A percentile compares a stretch with the other conserved stretches of the same genome.
These are phyloP conservation scores for Gloeophyllum trabeum DNA, from an alignment of 768 basidiomycete genomes.

Conservation along the genomic window DNA sequence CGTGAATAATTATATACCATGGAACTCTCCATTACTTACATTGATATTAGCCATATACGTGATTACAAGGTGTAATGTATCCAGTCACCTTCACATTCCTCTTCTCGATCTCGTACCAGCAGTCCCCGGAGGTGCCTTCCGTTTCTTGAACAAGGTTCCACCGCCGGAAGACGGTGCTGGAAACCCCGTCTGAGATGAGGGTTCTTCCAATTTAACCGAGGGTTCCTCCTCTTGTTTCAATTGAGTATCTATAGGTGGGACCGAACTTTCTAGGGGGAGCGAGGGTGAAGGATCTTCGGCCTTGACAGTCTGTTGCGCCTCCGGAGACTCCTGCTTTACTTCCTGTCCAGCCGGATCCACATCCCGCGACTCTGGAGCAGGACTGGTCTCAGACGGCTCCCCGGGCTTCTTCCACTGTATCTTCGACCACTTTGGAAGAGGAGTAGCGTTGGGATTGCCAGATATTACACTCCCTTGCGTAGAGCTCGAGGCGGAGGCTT, in stretches of 20 bases:
- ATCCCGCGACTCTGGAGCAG: too few species aligned
- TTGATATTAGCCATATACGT: too few species aligned
- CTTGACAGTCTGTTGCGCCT: not conserved
- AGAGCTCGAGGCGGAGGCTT: not conserved
- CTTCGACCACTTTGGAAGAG: slow-evolving; percentile 14
- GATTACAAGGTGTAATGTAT: too few species aligned
- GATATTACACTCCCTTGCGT: not conserved
- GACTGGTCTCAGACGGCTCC: too few species aligned
- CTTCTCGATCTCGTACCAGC: too few species aligned
- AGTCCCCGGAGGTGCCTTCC: slow-evolving; percentile 13
- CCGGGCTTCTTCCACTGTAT: slow-evolving; percentile 18
- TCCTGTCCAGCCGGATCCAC: slow-evolving; percentile 2
- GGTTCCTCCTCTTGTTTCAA: slow-evolving; percentile 7
- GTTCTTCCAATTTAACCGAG: slow-evolving; percentile 3
- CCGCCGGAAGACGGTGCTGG: slow-evolving; percentile 4
- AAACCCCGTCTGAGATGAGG: not conserved
- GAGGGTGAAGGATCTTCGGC: not conserved
- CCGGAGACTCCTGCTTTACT: slow-evolving; percentile 1
- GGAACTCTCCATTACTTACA: too few species aligned
- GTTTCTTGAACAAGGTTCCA: slow-evolving; percentile 16
- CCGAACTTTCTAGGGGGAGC: too few species aligned
- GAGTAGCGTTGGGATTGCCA: slow-evolving; percentile 3
- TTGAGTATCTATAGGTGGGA: too few species aligned
- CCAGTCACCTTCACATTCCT: too few species aligned
- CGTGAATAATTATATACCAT: too few species aligned